These are phyloP conservation scores for Phytophthora pini DNA, from an alignment of 352 stramenopile species.

Conservation along the genomic window DNA sequence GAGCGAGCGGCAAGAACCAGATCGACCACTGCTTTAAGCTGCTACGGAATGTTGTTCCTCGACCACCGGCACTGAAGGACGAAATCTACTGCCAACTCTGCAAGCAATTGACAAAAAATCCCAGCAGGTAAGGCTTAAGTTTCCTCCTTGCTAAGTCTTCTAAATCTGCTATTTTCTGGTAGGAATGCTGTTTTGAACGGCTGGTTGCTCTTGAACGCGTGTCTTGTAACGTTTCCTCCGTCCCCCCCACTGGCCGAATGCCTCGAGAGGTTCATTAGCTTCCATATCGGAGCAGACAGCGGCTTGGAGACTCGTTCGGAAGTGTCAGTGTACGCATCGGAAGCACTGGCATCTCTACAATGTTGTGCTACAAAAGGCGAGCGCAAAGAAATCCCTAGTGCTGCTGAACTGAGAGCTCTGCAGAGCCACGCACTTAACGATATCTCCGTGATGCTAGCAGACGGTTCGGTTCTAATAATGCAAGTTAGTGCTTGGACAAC, in stretches of 20 bases:
- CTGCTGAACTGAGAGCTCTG: conserved; percentile 60
- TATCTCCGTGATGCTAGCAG: conserved; percentile 55
- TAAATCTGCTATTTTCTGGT: not conserved
- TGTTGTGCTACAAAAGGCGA: conserved; percentile 46
- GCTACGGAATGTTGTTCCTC: conserved; percentile 65
- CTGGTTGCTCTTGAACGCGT: conserved; percentile 75
- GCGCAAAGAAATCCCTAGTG: conserved; percentile 68
- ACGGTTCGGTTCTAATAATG: conserved; percentile 45
- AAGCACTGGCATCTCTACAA: conserved; percentile 48
- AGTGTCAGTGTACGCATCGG: conserved; percentile 50
- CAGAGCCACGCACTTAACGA: conserved; percentile 53
- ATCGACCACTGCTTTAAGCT: conserved; percentile 81
- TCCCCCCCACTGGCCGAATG: conserved; percentile 51
- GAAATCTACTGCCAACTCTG: conserved; percentile 85
- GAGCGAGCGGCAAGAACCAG: conserved; percentile 59
- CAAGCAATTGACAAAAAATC: conserved; percentile 80
- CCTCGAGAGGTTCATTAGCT: conserved; percentile 60
- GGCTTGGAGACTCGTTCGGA: conserved; percentile 24
- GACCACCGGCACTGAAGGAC: conserved; percentile 65
- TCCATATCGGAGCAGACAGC: conserved; percentile 36
- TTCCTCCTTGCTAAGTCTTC: conserved; percentile 12
- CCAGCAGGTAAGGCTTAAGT: conserved; percentile 38
- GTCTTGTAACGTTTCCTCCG: conserved; percentile 69
- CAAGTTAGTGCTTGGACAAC: conserved; percentile 72
- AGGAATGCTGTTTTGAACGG: conserved; percentile 64